These are phyloP conservation scores for Misopates orontium DNA, from an alignment of 257 asterid species.

Conservation along the genomic window DNA sequence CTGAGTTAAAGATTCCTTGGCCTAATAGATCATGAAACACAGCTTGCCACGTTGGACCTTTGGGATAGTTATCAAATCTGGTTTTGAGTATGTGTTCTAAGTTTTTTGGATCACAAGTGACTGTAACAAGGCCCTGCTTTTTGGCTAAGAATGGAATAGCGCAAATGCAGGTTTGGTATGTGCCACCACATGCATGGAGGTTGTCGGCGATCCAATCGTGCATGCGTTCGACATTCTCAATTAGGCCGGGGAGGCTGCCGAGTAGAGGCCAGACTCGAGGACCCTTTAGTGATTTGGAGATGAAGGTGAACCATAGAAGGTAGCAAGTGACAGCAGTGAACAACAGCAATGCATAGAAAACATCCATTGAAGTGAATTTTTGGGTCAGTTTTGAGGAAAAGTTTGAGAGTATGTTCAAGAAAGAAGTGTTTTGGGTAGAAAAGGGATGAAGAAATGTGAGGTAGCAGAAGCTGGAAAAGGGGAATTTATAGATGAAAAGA, in stretches of 20 bases:
- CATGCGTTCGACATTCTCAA: constrained; percentile 73
- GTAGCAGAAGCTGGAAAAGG: constrained; percentile 3
- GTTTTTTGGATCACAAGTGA: constrained; percentile 90
- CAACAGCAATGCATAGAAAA: constrained; percentile 55
- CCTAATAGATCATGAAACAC: constrained; percentile 88
- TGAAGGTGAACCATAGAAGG: constrained; percentile 82
- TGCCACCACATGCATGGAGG: constrained; percentile 89
- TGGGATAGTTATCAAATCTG: constrained; percentile 89
- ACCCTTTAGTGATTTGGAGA: constrained; percentile 79
- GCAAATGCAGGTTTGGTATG: constrained; percentile 90
- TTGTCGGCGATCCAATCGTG: constrained; percentile 95
- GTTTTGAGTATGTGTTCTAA: constrained; percentile 83
- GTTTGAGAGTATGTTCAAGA: neutral
- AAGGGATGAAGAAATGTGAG: constrained; percentile 32
- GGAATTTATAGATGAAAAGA: constrained; percentile 62
- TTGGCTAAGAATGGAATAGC: constrained; percentile 83
- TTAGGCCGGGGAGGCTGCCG: constrained; percentile 86
- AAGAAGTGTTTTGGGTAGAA: constrained; percentile 1
- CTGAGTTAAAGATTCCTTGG: constrained; percentile 87
- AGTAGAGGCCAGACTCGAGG: constrained; percentile 91
- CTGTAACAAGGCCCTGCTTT: constrained; percentile 86
- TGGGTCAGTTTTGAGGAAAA: neutral
- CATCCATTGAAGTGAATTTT: constrained; percentile 45
- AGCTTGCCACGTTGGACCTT: constrained; percentile 96
- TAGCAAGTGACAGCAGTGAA: constrained; percentile 68